Base-by-base conservation (phyloP, 1,139 yeast species). In the Torulaspora pretoriensis region DNA sequence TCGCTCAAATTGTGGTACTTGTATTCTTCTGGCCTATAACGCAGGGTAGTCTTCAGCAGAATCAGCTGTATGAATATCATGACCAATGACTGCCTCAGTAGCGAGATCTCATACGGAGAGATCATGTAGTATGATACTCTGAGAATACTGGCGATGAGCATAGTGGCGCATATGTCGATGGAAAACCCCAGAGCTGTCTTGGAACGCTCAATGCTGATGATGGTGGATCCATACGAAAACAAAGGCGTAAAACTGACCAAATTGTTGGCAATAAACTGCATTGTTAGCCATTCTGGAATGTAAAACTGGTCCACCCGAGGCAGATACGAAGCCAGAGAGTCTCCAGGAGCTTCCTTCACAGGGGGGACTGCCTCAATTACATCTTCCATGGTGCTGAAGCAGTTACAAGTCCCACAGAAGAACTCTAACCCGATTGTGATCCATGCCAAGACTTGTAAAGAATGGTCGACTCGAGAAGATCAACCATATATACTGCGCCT, bases 81-180 rank as follows among this genome's bases (percentile, higher is more conserved):
- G 17, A 85, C 76, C 35, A 84, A 60, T 31, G 94, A 79, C 61
- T 89, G 97, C 47, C 90, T 68, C 35, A 88, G 69, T 30, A 89
- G 65, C 2, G 95, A 77, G 13, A 77, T 65, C 60, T 89, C 96
- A 62, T 81, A 89, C 0, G 96, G 96, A 35, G 82, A 76, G 42
- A 88, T 81, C 50, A 82, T 66, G 67, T 83, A 89, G 68, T 86
- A 89, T 44, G 80, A 78, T 16, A 89, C 80, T 51, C 95, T 73
- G 35, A 88, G 67, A 4, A 82, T 77, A 38, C 88, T 78, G 1
- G 96, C 84, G 55, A 87, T 73, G 49, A 89, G 65, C 96, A 89
- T 88, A 8, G 95, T 86, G 12, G 90, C 92, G 67, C 96, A 89
- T 10, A 89, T 84, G 64, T 89, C 97, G 17, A 88, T 72, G 6